Percentiles rank a stretch among this genome's conserved stretches.
These are phyloP conservation scores for Endothia cerciana DNA, from an alignment of 2,329 filamentous ascomycete species.

Conservation along the genomic window DNA sequence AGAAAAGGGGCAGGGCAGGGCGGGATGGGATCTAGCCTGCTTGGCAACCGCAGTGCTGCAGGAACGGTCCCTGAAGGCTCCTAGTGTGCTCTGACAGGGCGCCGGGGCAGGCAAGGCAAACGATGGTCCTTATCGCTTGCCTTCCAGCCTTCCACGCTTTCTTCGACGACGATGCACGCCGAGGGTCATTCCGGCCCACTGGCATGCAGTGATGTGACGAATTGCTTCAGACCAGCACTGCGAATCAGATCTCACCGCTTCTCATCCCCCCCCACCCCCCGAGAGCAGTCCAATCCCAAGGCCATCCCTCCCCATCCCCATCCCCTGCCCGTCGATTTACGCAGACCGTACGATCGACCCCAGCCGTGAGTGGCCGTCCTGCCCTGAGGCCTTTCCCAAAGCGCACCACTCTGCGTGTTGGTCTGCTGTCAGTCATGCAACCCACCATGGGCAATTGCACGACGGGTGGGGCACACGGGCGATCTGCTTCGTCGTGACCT, in stretches of 20 bases:
- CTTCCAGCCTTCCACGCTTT: too few relatives aligned
- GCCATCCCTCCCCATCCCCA: background rate
- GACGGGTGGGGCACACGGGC: slow-evolving; percentile 17
- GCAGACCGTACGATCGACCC: slow-evolving; percentile 5
- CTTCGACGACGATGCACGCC: too few relatives aligned
- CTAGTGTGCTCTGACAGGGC: too few relatives aligned
- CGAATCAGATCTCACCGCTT: background rate
- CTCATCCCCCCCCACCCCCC: background rate
- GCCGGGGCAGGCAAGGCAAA: too few relatives aligned
- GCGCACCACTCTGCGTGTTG: slow-evolving; percentile 15
- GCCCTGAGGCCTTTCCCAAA: background rate
- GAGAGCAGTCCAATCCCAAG: background rate
- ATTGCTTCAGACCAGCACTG: background rate
- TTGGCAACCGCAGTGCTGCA: too few relatives aligned
- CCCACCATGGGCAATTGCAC: slow-evolving; percentile 14
- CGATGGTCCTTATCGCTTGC: too few relatives aligned
- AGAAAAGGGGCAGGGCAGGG: background rate
- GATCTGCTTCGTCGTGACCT: slow-evolving; percentile 19
- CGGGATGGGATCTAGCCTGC: background rate
- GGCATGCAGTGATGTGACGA: too few relatives aligned
- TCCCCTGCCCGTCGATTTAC: background rate
- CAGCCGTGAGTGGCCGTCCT: slow-evolving; percentile 4
- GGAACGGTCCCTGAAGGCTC: too few relatives aligned
- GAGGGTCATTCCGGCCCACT: too few relatives aligned
- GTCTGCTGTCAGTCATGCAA: slow-evolving; percentile 29